phyloP scores from a whole-genome alignment of 495 filamentous ascomycete genomes.

The Xylaria acuta region DNA sequence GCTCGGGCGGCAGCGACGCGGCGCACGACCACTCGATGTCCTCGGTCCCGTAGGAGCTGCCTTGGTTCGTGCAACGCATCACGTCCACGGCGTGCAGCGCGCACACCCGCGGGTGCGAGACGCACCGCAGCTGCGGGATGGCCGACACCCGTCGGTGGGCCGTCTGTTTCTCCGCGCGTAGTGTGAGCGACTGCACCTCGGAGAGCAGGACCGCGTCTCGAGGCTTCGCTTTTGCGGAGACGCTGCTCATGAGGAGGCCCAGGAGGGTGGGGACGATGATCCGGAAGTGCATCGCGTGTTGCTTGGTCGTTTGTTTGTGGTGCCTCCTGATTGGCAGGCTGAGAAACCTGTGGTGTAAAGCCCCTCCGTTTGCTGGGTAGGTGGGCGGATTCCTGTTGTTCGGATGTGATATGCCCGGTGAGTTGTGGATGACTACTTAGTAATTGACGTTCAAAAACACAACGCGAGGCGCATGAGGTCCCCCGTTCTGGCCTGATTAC shows the following conservation, averaged over 20 bases:
- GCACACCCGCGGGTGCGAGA: slow-evolving; percentile 67
- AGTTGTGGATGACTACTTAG: neutral
- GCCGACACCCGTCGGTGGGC: slow-evolving; percentile 76
- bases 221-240: slow-evolving; percentile 40
- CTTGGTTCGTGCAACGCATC: slow-evolving; percentile 89
- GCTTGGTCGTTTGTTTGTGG: neutral
- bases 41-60: slow-evolving; percentile 69
- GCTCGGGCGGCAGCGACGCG: slow-evolving; percentile 76
- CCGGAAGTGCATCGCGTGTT: slow-evolving; percentile 13
- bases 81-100: slow-evolving; percentile 73
- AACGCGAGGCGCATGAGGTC: neutral
- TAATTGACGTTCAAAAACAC: neutral
- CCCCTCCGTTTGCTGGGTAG: neutral
- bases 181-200: slow-evolving; percentile 76
- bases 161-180: slow-evolving; percentile 66
- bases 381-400: neutral
- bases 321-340: neutral
- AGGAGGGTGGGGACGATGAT: slow-evolving; percentile 45
- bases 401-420: neutral
- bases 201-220: slow-evolving; percentile 74
- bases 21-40: slow-evolving; percentile 91
- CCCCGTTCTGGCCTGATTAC: neutral
- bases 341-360: slow-evolving; percentile 6
- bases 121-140: slow-evolving; percentile 83
- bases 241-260: slow-evolving; percentile 40